Evolutionary conservation across 345 rosid genomes (phyloP).

Genomic region (Boechera retrofracta): DNA sequence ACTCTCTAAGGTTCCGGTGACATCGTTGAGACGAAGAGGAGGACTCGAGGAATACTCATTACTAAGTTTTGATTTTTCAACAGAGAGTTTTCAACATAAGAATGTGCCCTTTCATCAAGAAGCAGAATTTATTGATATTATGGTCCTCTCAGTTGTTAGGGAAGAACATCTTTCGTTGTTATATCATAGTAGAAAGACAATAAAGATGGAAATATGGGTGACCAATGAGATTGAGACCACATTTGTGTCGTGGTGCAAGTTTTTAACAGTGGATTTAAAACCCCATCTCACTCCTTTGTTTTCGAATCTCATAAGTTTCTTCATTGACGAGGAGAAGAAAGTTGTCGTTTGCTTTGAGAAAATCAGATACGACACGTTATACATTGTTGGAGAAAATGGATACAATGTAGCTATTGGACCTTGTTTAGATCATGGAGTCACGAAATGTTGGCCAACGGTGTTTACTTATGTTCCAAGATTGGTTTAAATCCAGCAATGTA

Average conservation of each 20-base stretch:
- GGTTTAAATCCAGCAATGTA: too few relatives aligned
- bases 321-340: not conserved
- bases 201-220: not conserved
- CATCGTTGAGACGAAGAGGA: not conserved
- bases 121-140: not conserved
- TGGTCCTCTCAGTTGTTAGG: not conserved
- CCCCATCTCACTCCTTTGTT: too few relatives aligned
- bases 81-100: not conserved
- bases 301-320: not conserved
- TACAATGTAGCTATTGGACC: too few relatives aligned
- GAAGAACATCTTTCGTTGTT: not conserved
- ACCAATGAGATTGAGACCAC: not conserved
- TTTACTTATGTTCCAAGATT: too few relatives aligned
- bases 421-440: too few relatives aligned
- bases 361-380: too few relatives aligned
- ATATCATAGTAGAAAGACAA: not conserved
- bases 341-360: not conserved
- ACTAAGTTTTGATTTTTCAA: slow-evolving; percentile 1
- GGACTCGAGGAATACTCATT: not conserved
- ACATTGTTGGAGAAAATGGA: too few relatives aligned
- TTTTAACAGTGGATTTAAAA: too few relatives aligned
- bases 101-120: not conserved
- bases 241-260: not conserved
- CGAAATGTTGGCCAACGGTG: too few relatives aligned
- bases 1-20: not conserved